Evolutionary conservation across 352 stramenopile species (phyloP), one percentile per base, ranked within the genome.

Genomic region (Thraustotheca clavata): DNA sequence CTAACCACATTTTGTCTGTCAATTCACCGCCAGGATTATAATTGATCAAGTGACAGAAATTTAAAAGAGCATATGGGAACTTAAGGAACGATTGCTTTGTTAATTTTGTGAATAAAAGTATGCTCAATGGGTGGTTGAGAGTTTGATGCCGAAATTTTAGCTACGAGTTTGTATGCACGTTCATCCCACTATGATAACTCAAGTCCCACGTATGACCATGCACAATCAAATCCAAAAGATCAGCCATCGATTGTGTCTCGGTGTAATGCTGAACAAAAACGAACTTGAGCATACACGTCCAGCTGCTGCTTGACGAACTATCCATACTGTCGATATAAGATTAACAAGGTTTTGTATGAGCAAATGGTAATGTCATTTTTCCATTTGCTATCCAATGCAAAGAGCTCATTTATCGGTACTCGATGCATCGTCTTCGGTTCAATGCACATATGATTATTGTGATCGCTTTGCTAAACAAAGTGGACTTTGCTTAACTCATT

Each of bases 381-480:
- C 8, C 12, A 52, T 52, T 52, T 52, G 31, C 11, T 3, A 9
- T 3, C n/a, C 43, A 52, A 24, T 31, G 16, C 20, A 2, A 52
- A 1, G 1, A 24, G n/a, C n/a, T n/a, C 43, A 3, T 35, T 31
- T 29, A 50, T 29, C 7, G 16, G 16, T 16, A 43, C 20, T 18
- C 38, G 38, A 47, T 47, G 39, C 22, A n/a, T n/a, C 27, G 39
- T n/a, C 39, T 4, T 35, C 49, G 16, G 26, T 16, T 2, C 49
- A 29, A 0, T 61, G 52, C 52, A 18, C 9, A 3, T 46, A 46
- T 38, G 52, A 61, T 7, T 26, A 38, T 38, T 61, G 52, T 38
- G 52, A 61, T 9, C 52, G 34, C 11, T 61, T 61, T 26, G 52
- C 52, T 38, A 61, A 61, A 24, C 31, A 46, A n/a, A 61, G 34